A percentile compares a stretch with the other conserved stretches of the same genome.
Conservation (phyloP, 805 yeast genomes). For the Torulaspora quercuum region DNA sequence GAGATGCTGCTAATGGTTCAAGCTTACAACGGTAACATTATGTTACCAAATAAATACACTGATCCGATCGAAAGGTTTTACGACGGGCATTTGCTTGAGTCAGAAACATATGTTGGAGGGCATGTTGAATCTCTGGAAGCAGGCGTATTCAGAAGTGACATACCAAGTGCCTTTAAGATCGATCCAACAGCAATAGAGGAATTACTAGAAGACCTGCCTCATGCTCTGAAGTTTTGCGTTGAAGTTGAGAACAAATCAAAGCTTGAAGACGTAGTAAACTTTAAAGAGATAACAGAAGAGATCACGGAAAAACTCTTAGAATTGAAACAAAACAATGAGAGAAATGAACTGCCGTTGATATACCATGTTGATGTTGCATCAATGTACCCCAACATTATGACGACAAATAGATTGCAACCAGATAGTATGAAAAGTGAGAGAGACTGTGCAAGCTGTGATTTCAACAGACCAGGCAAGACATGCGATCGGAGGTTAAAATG, state of each 20-base stretch:
- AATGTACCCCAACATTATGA: constrained; percentile 99
- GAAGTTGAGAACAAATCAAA: constrained; percentile 73
- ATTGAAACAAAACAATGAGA: constrained; percentile 56
- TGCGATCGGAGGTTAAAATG: constrained; percentile 91
- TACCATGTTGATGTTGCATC: constrained; percentile 99
- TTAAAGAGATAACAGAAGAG: constrained; percentile 63
- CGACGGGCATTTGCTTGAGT: constrained; percentile 88
- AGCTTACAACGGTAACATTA: constrained; percentile 72
- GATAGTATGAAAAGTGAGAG: constrained; percentile 94
- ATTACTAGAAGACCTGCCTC: constrained; percentile 64
- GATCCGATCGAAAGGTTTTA: constrained; percentile 95
- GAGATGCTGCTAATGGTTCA: constrained; percentile 97
- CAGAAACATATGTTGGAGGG: constrained; percentile 98
- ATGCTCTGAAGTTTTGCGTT: constrained; percentile 76
- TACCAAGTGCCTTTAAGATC: constrained; percentile 67
- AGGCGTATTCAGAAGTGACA: constrained; percentile 92
- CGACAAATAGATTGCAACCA: constrained; percentile 94
- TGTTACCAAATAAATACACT: constrained; percentile 88
- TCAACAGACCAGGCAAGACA: constrained; percentile 87
- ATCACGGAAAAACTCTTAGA: constrained; percentile 56
- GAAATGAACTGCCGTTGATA: constrained; percentile 78
- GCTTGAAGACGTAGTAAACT: constrained; percentile 75
- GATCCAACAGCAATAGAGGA: constrained; percentile 84
- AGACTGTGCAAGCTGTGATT: constrained; percentile 97
- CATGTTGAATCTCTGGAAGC: constrained; percentile 97